phyloP scores from a whole-genome alignment of 257 asterid species.

The Primulina tabacum region DNA sequence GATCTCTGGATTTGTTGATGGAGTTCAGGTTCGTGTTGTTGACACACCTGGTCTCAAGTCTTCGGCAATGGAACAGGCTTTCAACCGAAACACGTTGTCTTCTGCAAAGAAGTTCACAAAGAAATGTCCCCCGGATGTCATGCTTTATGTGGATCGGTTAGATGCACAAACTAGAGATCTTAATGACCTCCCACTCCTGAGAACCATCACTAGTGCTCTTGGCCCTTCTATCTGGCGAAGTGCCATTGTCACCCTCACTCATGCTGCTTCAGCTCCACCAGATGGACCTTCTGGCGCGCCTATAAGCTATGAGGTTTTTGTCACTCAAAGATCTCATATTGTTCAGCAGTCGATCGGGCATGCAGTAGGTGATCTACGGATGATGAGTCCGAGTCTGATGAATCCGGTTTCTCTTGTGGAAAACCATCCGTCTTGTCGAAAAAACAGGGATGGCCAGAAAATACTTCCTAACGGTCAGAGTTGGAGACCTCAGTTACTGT shows the following conservation, averaged over 20 bases:
- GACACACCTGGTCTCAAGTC: slow-evolving; percentile 89
- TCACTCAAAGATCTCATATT: slow-evolving; percentile 84
- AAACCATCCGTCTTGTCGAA: slow-evolving; percentile 83
- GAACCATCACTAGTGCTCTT: slow-evolving; percentile 59
- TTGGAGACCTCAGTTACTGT: slow-evolving; percentile 89
- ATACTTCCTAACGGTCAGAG: slow-evolving; percentile 89
- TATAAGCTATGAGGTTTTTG: slow-evolving; percentile 75
- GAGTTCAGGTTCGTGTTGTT: slow-evolving; percentile 66
- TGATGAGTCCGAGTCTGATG: slow-evolving; percentile 86
- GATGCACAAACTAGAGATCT: slow-evolving; percentile 91
- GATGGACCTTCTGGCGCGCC: slow-evolving; percentile 91
- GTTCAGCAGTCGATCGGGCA: slow-evolving; percentile 89
- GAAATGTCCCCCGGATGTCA: slow-evolving; percentile 74
- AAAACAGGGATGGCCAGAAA: slow-evolving; percentile 87
- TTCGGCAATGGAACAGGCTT: slow-evolving; percentile 73
- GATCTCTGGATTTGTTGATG: slow-evolving; percentile 56
- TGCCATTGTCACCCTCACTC: slow-evolving; percentile 84
- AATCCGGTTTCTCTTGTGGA: slow-evolving; percentile 89
- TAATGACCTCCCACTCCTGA: slow-evolving; percentile 76
- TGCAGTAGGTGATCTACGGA: slow-evolving; percentile 75
- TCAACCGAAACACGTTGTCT: slow-evolving; percentile 56
- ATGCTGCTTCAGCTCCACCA: slow-evolving; percentile 93
- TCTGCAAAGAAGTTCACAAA: slow-evolving; percentile 63
- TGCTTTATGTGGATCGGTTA: slow-evolving; percentile 82
- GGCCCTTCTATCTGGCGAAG: slow-evolving; percentile 83